Percentiles rank a stretch among this genome's conserved stretches.
phyloP scores from a whole-genome alignment of 1,284 basidiomycete genomes.

The Ganoderma multipileum region DNA sequence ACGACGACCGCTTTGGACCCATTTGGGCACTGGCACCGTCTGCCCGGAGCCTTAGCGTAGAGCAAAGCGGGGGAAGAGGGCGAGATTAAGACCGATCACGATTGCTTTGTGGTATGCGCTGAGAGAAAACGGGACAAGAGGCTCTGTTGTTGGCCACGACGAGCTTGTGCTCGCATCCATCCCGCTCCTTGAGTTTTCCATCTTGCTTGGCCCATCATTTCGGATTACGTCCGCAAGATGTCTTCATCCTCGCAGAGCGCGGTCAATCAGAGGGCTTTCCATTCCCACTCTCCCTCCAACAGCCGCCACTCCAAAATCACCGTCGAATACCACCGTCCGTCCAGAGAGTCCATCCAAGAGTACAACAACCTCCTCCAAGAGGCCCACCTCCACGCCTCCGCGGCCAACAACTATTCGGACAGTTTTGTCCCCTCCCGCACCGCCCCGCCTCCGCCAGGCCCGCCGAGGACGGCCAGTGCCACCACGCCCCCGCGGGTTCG shows the following conservation, averaged over 20 bases:
- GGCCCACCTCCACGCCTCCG: constrained; percentile 61
- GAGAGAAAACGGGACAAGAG: neutral
- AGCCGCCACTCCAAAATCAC: constrained; percentile 72
- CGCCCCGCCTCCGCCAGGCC: constrained; percentile 58
- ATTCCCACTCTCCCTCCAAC: constrained; percentile 37
- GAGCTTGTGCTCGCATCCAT: constrained; percentile 17
- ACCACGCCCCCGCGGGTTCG: constrained; percentile 47
- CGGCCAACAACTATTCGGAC: constrained; percentile 51
- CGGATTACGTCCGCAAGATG: constrained; percentile 26
- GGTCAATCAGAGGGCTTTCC: constrained; percentile 45
- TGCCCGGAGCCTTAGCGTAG: neutral
- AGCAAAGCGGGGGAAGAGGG: constrained; percentile 2
- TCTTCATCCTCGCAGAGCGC: constrained; percentile 43
- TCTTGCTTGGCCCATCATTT: constrained; percentile 16
- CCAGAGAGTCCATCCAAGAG: constrained; percentile 65
- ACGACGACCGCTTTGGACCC: constrained; percentile 21
- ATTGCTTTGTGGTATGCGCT: constrained; percentile 20
- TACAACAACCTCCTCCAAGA: constrained; percentile 74
- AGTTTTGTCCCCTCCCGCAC: constrained; percentile 58
- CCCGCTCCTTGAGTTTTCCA: constrained; percentile 7
- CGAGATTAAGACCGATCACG: constrained; percentile 19
- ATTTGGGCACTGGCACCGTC: constrained; percentile 7
- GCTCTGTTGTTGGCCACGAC: constrained; percentile 26
- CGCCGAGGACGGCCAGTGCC: constrained; percentile 37
- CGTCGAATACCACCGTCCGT: constrained; percentile 76